These are phyloP conservation scores for Nigrospora sphaerica DNA, from an alignment of 2,329 filamentous ascomycete species.

Conservation along the genomic window DNA sequence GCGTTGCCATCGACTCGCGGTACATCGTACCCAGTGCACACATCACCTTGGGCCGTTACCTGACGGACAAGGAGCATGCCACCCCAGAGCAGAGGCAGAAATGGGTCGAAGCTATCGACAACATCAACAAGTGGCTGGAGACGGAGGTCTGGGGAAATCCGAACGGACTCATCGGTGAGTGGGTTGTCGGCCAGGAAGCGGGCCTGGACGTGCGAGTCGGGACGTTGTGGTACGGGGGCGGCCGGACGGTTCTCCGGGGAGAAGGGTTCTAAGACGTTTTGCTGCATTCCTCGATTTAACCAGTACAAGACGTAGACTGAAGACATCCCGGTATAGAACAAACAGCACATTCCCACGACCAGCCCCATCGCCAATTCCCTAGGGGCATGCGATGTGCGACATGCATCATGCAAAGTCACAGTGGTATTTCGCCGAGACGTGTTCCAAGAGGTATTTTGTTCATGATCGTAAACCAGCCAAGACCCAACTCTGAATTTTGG, in stretches of 20 bases:
- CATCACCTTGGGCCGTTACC: constrained; percentile 78
- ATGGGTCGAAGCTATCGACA: constrained; percentile 67
- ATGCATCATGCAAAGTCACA: too few relatives aligned
- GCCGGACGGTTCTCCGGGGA: constrained; percentile 58
- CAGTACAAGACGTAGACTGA: too few relatives aligned
- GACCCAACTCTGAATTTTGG: constrained; percentile 4
- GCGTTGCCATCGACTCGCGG: constrained; percentile 65
- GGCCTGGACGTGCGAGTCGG: constrained; percentile 73
- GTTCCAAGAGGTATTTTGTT: too few relatives aligned
- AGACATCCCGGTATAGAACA: too few relatives aligned
- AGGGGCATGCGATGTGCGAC: too few relatives aligned
- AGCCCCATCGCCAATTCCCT: too few relatives aligned
- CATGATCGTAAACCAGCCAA: too few relatives aligned
- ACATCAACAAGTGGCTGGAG: constrained; percentile 69
- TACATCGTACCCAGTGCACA: constrained; percentile 89
- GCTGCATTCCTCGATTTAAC: too few relatives aligned
- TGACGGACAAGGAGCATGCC: constrained; percentile 58
- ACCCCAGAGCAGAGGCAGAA: constrained; percentile 48
- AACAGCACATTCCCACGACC: too few relatives aligned
- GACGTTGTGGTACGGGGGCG: constrained; percentile 80
- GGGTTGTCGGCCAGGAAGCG: constrained; percentile 80
- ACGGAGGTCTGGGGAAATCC: constrained; percentile 59
- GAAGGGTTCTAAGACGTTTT: constrained; percentile 47
- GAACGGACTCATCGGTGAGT: constrained; percentile 54
- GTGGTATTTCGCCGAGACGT: too few relatives aligned